phyloP scores from a whole-genome alignment of 2,329 filamentous ascomycete genomes.

The Fusarium compactum region DNA sequence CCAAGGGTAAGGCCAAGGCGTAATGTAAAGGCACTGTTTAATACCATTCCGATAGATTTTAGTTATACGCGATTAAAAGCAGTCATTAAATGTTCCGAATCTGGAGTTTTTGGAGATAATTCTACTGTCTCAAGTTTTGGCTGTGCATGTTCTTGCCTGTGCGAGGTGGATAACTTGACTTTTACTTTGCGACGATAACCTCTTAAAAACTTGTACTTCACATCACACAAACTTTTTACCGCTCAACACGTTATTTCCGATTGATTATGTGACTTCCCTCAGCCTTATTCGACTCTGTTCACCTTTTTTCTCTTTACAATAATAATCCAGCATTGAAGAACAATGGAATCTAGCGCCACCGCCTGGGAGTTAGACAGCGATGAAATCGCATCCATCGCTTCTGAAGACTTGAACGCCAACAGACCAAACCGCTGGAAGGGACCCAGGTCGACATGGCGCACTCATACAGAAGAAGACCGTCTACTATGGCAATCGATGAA shows the following conservation, averaged over 20 bases:
- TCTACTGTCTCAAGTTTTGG: not conserved
- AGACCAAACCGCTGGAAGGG: slow-evolving; percentile 82
- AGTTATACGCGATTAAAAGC: slow-evolving; percentile 43
- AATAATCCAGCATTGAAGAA: not conserved
- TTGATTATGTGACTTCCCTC: not conserved
- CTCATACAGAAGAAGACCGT: slow-evolving; percentile 71
- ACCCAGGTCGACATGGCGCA: slow-evolving; percentile 73
- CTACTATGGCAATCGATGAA: slow-evolving; percentile 73
- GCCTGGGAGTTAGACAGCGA: slow-evolving; percentile 60
- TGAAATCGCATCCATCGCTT: slow-evolving; percentile 60
- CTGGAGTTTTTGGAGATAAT: not conserved
- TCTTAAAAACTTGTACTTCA: slow-evolving; percentile 35
- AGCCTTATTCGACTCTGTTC: not conserved
- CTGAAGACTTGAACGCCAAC: slow-evolving; percentile 59
- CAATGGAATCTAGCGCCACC: slow-evolving; percentile 42
- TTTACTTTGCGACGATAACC: not conserved
- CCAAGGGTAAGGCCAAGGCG: slow-evolving; percentile 55
- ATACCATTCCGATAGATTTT: slow-evolving; percentile 49
- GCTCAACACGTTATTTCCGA: not conserved
- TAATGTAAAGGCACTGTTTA: slow-evolving; percentile 50
- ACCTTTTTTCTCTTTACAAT: not conserved
- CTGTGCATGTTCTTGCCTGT: not conserved
- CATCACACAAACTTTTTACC: slow-evolving; percentile 14
- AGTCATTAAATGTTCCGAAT: slow-evolving; percentile 17
- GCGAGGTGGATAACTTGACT: slow-evolving; percentile 22